A percentile compares a stretch with the other conserved stretches of the same genome.
phyloP scores from a whole-genome alignment of 1,139 yeast species.

The Debaryomycetaceae sp. region DNA sequence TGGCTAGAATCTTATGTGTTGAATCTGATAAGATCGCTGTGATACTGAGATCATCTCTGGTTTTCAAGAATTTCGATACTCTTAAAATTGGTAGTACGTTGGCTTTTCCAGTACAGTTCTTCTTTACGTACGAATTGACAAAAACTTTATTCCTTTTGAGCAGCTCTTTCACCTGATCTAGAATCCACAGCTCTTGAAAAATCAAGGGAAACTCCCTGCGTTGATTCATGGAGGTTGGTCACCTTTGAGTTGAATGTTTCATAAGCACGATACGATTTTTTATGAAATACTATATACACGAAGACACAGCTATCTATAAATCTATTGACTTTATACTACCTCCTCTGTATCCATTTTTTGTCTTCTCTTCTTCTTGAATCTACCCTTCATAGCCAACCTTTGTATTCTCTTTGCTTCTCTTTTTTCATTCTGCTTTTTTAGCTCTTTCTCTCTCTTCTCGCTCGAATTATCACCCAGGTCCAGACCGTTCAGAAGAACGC shows the following conservation, averaged over 20 bases:
- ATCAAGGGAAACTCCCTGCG: constrained; percentile 12
- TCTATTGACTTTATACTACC: constrained; percentile 1
- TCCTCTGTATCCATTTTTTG: constrained; percentile 12
- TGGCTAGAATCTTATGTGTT: constrained; percentile 26
- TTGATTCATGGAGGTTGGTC: not conserved
- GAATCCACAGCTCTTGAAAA: constrained; percentile 24
- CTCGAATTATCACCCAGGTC: constrained; percentile 14
- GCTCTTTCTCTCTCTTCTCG: constrained; percentile 19
- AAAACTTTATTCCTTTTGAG: constrained; percentile 8
- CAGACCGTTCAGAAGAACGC: constrained; percentile 14
- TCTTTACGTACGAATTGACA: constrained; percentile 12
- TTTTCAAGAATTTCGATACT: constrained; percentile 20
- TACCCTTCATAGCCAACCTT: constrained; percentile 17
- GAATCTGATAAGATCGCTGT: constrained; percentile 32
- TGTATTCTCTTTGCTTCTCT: constrained; percentile 35
- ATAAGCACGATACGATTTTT: too few relatives aligned
- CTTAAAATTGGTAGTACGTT: constrained; percentile 25
- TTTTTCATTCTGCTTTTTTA: constrained; percentile 24
- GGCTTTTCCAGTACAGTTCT: constrained; percentile 14
- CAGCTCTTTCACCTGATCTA: constrained; percentile 8
- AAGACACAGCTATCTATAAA: constrained; percentile 1
- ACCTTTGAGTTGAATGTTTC: too few relatives aligned
- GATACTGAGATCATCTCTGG: constrained; percentile 18
- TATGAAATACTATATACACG: not conserved
- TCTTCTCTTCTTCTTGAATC: constrained; percentile 13